These are phyloP conservation scores for Magnolia sinica DNA, from an alignment of 164 flowering plant species.

Conservation along the genomic window DNA sequence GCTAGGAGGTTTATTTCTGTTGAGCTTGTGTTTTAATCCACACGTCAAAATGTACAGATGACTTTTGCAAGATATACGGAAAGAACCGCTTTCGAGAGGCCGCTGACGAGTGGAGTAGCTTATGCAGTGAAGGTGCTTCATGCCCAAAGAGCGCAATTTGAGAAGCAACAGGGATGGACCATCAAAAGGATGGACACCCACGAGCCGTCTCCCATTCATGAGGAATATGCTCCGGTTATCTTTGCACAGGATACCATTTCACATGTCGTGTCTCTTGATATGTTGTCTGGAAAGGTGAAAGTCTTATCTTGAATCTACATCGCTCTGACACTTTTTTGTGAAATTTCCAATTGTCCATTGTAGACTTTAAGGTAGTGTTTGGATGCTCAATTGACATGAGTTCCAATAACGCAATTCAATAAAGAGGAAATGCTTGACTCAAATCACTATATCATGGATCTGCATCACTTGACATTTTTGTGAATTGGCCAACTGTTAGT, in stretches of 20 bases:
- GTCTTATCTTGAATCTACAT: constrained; percentile 6
- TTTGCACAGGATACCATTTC: constrained; percentile 91
- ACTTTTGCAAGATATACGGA: constrained; percentile 85
- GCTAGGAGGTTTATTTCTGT: no score
- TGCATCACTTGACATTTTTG: no score
- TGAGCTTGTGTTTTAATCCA: background rate
- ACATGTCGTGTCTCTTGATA: constrained; percentile 88
- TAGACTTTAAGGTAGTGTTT: no score
- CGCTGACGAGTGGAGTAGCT: constrained; percentile 94
- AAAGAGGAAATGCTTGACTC: no score
- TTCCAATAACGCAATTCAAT: no score
- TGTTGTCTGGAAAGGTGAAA: constrained; percentile 84
- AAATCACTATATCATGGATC: no score
- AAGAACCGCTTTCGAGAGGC: constrained; percentile 95
- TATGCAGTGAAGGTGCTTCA: constrained; percentile 91
- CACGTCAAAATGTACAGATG: constrained; percentile 33
- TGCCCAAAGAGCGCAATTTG: constrained; percentile 71
- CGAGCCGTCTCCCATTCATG: constrained; percentile 60
- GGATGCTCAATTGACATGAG: no score
- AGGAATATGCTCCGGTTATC: constrained; percentile 96
- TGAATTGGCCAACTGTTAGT: no score
- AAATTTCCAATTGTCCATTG: no score
- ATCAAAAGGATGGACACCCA: constrained; percentile 76
- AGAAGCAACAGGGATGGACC: constrained; percentile 35
- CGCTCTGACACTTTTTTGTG: no score